Conservation (phyloP, 495 filamentous ascomycete species). For the Tuber brumale region DNA sequence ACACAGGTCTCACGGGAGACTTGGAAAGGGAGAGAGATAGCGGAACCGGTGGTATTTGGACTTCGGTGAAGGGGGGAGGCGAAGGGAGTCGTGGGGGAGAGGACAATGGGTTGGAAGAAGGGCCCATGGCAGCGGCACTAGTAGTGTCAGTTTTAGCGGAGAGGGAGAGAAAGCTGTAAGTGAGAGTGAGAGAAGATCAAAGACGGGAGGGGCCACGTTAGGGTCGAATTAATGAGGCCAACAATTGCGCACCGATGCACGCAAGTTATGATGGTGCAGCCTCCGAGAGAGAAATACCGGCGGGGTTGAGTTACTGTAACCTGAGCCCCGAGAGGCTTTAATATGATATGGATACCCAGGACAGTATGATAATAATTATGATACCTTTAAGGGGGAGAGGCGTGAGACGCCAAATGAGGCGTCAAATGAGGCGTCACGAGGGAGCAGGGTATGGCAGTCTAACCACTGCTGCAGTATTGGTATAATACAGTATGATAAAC, state of each 20-base stretch:
- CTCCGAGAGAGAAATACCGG: neutral
- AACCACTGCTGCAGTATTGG: too few species aligned
- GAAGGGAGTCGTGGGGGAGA: constrained; percentile 41
- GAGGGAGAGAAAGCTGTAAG: neutral
- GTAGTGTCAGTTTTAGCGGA: neutral
- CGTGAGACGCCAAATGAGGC: neutral
- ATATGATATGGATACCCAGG: neutral
- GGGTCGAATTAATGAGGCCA: neutral
- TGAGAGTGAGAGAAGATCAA: neutral
- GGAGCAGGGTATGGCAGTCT: too few species aligned
- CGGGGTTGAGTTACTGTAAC: neutral
- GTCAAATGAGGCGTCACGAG: neutral
- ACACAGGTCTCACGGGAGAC: constrained; percentile 53
- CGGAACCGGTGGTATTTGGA: constrained; percentile 38
- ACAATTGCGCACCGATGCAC: neutral
- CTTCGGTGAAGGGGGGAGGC: constrained; percentile 41
- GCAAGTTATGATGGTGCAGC: neutral
- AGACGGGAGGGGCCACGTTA: neutral
- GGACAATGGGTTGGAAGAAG: constrained; percentile 5
- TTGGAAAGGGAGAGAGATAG: constrained; percentile 66
- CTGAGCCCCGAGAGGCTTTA: too few species aligned
- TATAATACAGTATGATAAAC: too few species aligned
- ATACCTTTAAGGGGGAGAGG: neutral
- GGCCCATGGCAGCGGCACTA: neutral
- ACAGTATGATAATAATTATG: neutral